These are phyloP conservation scores for Astrothelium macrocarpum DNA, from an alignment of 495 filamentous ascomycete species.

Conservation along the genomic window DNA sequence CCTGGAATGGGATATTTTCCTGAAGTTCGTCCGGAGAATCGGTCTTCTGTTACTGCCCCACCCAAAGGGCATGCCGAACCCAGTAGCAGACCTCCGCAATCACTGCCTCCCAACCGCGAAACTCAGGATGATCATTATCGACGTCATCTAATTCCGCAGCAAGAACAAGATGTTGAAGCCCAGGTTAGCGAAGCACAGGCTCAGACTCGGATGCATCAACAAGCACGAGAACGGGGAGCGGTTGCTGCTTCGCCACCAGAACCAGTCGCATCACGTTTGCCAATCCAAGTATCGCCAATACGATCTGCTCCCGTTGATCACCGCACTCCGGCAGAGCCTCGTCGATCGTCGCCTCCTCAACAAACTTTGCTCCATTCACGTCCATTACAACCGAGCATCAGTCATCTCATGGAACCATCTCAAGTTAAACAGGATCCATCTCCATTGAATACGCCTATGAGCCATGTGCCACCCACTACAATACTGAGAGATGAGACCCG, in stretches of 20 bases:
- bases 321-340: background rate
- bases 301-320: slow-evolving; percentile 1
- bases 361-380: background rate
- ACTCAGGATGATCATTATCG: background rate
- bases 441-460: slow-evolving; percentile 6
- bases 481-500: slow-evolving; percentile 16
- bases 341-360: slow-evolving; percentile 3
- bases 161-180: background rate
- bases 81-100: background rate
- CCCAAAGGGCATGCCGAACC: background rate
- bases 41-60: background rate
- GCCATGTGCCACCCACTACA: slow-evolving; percentile 5
- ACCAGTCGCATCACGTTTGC: background rate
- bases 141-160: background rate
- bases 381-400: slow-evolving; percentile 8
- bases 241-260: background rate
- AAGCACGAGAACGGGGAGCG: background rate
- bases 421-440: slow-evolving; percentile 3
- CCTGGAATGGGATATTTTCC: background rate
- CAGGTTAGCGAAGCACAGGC: background rate
- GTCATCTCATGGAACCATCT: background rate
- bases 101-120: background rate
- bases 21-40: background rate
- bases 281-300: background rate
- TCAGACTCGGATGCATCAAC: background rate